A percentile compares a stretch with the other conserved stretches of the same genome.
These are phyloP conservation scores for Verticillium nonalfalfae DNA, from an alignment of 2,329 filamentous ascomycete species.

Conservation along the genomic window DNA sequence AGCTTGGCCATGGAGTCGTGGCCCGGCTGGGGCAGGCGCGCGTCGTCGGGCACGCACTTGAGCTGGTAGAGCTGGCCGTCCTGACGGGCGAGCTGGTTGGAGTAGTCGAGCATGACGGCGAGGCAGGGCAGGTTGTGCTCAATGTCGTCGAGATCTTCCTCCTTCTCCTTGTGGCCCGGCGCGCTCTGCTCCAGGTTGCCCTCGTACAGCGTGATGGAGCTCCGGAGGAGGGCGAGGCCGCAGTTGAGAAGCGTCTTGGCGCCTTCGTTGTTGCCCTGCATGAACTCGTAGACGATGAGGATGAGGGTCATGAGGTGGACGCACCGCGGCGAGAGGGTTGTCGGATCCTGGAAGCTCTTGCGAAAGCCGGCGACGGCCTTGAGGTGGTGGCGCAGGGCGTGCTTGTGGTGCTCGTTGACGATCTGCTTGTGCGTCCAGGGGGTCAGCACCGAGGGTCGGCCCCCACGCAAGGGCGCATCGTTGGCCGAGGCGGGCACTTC, in stretches of 20 bases:
- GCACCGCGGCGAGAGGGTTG: constrained; percentile 3
- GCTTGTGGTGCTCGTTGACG: constrained; percentile 3
- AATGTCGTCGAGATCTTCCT: constrained; percentile 8
- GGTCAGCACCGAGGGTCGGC: neutral
- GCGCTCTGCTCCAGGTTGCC: neutral
- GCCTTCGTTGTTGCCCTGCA: constrained; percentile 7
- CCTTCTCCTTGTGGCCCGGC: neutral
- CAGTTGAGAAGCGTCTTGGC: constrained; percentile 7
- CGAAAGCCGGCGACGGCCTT: constrained; percentile 4
- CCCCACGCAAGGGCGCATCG: neutral
- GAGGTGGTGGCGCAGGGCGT: constrained; percentile 4
- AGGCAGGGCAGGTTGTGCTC: constrained; percentile 11
- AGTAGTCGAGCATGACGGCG: constrained; percentile 10
- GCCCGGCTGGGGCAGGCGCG: constrained; percentile 1
- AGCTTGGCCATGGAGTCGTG: constrained; percentile 4
- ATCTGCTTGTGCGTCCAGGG: neutral
- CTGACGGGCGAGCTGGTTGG: constrained; percentile 5
- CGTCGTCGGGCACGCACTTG: constrained; percentile 4
- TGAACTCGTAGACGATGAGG: constrained; percentile 9
- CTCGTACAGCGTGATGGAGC: constrained; percentile 3
- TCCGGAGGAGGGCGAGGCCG: constrained; percentile 5
- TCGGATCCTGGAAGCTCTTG: neutral
- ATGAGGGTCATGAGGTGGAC: constrained; percentile 8
- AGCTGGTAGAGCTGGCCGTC: constrained; percentile 5
- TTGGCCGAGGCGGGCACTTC: neutral